Evolutionary conservation across 331 rosid genomes (phyloP), one percentile per base, ranked within the genome.

Genomic region (Pyracantha coccinea): DNA sequence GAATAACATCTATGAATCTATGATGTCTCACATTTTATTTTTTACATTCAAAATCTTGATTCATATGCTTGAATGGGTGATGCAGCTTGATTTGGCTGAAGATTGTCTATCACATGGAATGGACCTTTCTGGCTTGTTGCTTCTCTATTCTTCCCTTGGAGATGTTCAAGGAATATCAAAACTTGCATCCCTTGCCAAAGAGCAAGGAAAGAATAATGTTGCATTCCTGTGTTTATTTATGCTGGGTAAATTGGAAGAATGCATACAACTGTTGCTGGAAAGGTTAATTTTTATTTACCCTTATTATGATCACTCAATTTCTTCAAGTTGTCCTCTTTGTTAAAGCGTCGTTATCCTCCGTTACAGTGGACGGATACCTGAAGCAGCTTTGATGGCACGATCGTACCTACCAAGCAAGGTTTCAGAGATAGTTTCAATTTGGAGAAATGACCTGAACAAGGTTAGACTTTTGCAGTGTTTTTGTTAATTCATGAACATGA

Each of bases 1-100:
- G 29, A 50, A 12, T 28, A 13, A 61, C 31, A 53, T 32, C 62
- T 47, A 2, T 47, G 8, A 47, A 47, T 47, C 68, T 11, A 16
- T 55, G 6, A 19, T 70, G 54, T 27, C 59, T 24, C 5, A 7
- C 41, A 8, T 45, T 14, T n/a, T 64, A 31, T 62, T 50, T 20
- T 72, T 28, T 17, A 57, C 67, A 15, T 57, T 12, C 44, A 28
- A 35, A 52, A 74, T 72, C 68, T 24, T 69, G 27, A 16, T 21
- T 27, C 16, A 21, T 12, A 27, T 76, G 66, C 33, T 63, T 59
- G 20, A 68, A 54, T 77, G 78, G 38, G 47, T 25, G 6, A 20
- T 80, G 78, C 83, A 87, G 91, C 77, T 87, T 13, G 87, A 82
- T 75, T 70, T 87, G 88, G 91, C 87, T 50, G 89, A 84, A 82